phyloP scores from a whole-genome alignment of 208 protist genomes.

The Leishmania tarentolae region DNA sequence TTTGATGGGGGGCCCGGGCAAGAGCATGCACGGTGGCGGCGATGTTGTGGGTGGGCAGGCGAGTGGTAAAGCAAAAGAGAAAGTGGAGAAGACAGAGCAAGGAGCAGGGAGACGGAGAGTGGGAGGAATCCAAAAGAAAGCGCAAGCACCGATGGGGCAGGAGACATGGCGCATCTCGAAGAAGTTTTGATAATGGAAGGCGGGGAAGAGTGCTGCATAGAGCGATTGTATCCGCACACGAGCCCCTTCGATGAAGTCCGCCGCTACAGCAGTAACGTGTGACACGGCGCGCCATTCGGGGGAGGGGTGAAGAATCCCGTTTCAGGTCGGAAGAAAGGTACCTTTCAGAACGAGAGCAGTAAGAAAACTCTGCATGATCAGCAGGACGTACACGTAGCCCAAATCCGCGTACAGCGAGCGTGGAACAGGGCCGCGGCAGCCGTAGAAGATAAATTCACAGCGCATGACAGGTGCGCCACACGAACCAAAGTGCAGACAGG shows the following conservation, averaged over 20 bases:
- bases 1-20: background rate
- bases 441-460: constrained; percentile 4
- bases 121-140: background rate
- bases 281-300: background rate
- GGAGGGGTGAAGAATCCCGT: background rate
- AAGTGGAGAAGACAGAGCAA: background rate
- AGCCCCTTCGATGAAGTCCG: background rate
- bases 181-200: background rate
- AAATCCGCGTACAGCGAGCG: background rate
- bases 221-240: background rate
- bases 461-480: constrained; percentile 4
- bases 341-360: background rate
- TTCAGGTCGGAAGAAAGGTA: background rate
- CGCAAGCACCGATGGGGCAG: background rate
- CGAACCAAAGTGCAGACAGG: background rate
- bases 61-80: background rate
- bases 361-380: background rate
- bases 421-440: background rate
- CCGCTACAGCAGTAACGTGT: background rate
- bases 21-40: background rate
- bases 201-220: background rate
- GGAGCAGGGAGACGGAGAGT: background rate
- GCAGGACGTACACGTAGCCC: background rate
- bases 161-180: background rate
- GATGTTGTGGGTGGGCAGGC: background rate